Evolutionary conservation across 2,329 filamentous ascomycete genomes (phyloP).

Genomic region (Diaporthe sp.): DNA sequence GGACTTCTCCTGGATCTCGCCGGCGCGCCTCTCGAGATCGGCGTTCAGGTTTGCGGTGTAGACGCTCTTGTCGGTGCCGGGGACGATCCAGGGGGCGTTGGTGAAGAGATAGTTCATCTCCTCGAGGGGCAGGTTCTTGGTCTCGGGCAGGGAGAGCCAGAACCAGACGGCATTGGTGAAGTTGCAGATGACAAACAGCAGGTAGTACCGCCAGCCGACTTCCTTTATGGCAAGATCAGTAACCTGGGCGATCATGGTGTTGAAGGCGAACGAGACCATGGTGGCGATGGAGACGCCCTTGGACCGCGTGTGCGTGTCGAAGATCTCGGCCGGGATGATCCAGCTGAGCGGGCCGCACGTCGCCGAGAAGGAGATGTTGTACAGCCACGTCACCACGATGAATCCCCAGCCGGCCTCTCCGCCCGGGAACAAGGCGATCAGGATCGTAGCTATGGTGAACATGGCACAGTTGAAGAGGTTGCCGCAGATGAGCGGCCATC

Average conservation of each 20-base stretch:
- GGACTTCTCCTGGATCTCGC: conserved; percentile 68
- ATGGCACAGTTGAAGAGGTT: conserved; percentile 80
- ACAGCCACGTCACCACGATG: conserved; percentile 82
- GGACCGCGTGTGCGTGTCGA: conserved; percentile 81
- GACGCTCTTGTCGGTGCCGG: conserved; percentile 66
- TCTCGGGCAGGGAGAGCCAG: conserved; percentile 75
- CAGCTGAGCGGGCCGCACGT: conserved; percentile 76
- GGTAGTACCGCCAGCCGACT: conserved; percentile 62
- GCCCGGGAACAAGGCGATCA: conserved; percentile 59
- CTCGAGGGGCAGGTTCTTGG: conserved; percentile 71
- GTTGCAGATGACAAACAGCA: conserved; percentile 72
- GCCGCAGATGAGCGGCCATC: conserved; percentile 79
- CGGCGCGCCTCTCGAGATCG: conserved; percentile 70
- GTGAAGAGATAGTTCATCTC: conserved; percentile 76
- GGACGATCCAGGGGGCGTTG: conserved; percentile 72
- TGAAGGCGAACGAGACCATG: conserved; percentile 81
- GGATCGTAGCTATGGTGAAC: conserved; percentile 76
- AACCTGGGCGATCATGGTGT: conserved; percentile 52
- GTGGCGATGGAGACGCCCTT: conserved; percentile 83
- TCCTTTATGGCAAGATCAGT: conserved; percentile 63
- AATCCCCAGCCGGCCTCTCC: conserved; percentile 78
- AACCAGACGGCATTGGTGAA: conserved; percentile 62
- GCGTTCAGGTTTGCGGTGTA: conserved; percentile 59
- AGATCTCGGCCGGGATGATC: conserved; percentile 79
- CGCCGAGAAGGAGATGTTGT: conserved; percentile 82